Base-by-base conservation (phyloP, 2,329 filamentous ascomycete genomes). In the Ophiognomonia clavigignenti-juglandacearum region DNA sequence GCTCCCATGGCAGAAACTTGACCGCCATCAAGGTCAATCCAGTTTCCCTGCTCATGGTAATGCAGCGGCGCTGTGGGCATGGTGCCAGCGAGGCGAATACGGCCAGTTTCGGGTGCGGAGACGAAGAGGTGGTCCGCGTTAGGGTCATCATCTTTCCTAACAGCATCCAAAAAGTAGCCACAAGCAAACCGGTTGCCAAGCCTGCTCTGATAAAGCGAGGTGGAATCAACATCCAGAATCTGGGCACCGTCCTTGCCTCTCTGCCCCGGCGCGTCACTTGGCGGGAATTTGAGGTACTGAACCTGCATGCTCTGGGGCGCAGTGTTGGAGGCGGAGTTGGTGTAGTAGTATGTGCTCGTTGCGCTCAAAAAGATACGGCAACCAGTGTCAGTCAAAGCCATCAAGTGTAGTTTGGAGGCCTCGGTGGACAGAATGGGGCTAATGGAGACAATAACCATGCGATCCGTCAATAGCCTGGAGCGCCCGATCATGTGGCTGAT, bases 281-380 rank as follows among this genome's bases (percentile, higher is more conserved):
- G 93, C 1, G 95, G 93, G 50, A 96, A 95, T 61, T 93, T 95
- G 65, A 98, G 88, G 60, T 95, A 93, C 57, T 95, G 86, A n/a
- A 96, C 83, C 65, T 96, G 91, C 89, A 98, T 96, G 66, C 89
- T 96, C 57, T 88, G 91, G 1, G 93, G 91, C 1, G 87, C 83
- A 48, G 74, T 64, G 49, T 75, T 83, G 7, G 79, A 75, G 18
- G 78, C 74, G 19, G 78, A 77, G 13, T 75, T 77, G 63, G 75
- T 78, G 68, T 85, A 83, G 0, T 75, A 86, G 2, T 82, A 80
- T 16, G 88, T 85, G 54, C 85, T 86, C 0, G 90, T 96, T 5
- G 92, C 89, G 61, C 90, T 97, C 45, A 98, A 76, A 63, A 93
- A 97, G 4, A 98, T 80, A 19, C 93, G 83, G 61, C 91, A 95